Percentiles rank a stretch among this genome's conserved stretches.
These are phyloP conservation scores for Aspergillus alliaceus DNA, from an alignment of 2,329 filamentous ascomycete genomes.

Conservation along the genomic window DNA sequence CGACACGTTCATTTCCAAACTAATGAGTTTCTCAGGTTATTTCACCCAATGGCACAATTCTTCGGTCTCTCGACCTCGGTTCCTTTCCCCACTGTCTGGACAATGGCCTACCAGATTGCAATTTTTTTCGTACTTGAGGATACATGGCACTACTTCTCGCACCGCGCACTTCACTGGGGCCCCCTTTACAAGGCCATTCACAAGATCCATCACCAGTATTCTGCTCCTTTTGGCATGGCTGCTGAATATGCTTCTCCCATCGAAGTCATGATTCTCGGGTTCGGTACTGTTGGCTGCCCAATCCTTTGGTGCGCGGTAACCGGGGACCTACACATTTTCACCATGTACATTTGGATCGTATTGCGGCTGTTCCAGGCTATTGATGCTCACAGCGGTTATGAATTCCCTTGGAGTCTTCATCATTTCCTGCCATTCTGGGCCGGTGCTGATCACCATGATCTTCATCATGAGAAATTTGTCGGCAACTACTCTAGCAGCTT, in stretches of 20 bases:
- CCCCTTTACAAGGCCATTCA: slow-evolving; percentile 95
- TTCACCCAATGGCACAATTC: slow-evolving; percentile 93
- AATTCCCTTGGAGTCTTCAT: slow-evolving; percentile 96
- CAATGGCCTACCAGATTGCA: slow-evolving; percentile 86
- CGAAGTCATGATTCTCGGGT: slow-evolving; percentile 90
- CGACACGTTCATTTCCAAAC: neutral
- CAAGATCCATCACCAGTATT: slow-evolving; percentile 99
- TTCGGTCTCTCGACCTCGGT: slow-evolving; percentile 85
- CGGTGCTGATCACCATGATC: slow-evolving; percentile 92
- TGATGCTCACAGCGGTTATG: slow-evolving; percentile 95
- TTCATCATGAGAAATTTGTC: slow-evolving; percentile 97
- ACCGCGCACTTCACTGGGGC: slow-evolving; percentile 89
- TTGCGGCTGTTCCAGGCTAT: slow-evolving; percentile 95
- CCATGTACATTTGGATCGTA: slow-evolving; percentile 97
- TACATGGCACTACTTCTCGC: slow-evolving; percentile 97
- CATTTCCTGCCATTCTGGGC: slow-evolving; percentile 98
- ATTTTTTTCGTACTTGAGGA: slow-evolving; percentile 97
- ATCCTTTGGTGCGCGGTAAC: slow-evolving; percentile 82
- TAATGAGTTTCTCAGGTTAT: slow-evolving; percentile 58
- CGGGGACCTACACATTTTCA: slow-evolving; percentile 86
- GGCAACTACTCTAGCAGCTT: slow-evolving; percentile 98
- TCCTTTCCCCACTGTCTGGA: slow-evolving; percentile 82
- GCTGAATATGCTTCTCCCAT: slow-evolving; percentile 98
- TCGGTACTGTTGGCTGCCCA: slow-evolving; percentile 79
- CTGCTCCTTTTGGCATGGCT: slow-evolving; percentile 91